Conservation (phyloP, 192 early-diverging fungal species). For the Obelidium mucronatum region DNA sequence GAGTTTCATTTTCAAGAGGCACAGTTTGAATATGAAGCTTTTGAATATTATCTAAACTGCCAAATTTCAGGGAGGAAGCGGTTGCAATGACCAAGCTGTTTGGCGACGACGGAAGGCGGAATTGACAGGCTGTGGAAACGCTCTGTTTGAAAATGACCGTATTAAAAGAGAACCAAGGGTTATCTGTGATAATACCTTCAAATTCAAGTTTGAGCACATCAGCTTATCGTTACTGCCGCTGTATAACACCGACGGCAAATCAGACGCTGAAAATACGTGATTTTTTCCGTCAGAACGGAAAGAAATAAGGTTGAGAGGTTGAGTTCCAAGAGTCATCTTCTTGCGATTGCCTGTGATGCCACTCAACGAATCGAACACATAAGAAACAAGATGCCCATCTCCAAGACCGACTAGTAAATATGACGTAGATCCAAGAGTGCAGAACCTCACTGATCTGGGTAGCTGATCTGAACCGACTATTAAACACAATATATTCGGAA, state of each 20-base stretch:
- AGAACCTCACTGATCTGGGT: slow-evolving; percentile 68
- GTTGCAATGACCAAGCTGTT: not conserved
- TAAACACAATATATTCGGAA: not conserved
- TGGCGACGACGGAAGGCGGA: slow-evolving; percentile 19
- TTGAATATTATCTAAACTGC: slow-evolving; percentile 80
- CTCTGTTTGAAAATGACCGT: slow-evolving; percentile 14
- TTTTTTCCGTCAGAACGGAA: slow-evolving; percentile 46
- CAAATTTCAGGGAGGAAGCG: slow-evolving; percentile 60
- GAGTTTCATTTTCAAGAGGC: slow-evolving; percentile 64
- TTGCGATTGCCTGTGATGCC: slow-evolving; percentile 57
- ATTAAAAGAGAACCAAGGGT: not conserved
- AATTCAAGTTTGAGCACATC: slow-evolving; percentile 84
- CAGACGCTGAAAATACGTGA: slow-evolving; percentile 82
- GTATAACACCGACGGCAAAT: slow-evolving; percentile 83
- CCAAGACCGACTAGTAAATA: slow-evolving; percentile 84
- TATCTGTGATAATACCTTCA: slow-evolving; percentile 61
- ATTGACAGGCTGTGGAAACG: slow-evolving; percentile 24
- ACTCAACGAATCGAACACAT: slow-evolving; percentile 55
- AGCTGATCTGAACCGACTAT: slow-evolving; percentile 51
- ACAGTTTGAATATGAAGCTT: slow-evolving; percentile 81
- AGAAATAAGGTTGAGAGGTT: slow-evolving; percentile 69
- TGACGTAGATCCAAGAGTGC: slow-evolving; percentile 65
- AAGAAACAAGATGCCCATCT: slow-evolving; percentile 87
- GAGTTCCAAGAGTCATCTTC: slow-evolving; percentile 77
- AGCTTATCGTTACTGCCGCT: slow-evolving; percentile 65